Evolutionary conservation across 192 early-diverging fungal species (phyloP).

Genomic region (Spizellomyces sp.): DNA sequence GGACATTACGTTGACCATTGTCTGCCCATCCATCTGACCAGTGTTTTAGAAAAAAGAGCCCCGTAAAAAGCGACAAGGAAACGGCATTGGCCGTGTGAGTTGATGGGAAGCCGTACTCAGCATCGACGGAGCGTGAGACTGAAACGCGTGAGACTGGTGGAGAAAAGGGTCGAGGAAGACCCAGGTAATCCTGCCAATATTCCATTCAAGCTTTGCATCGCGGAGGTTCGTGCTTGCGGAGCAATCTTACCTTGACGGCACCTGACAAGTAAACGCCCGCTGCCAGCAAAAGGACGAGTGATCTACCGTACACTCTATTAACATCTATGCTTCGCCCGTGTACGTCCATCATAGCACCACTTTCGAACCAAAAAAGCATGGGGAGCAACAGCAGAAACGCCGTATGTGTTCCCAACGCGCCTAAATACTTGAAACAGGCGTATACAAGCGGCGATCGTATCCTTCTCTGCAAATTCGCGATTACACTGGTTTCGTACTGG

Average conservation of each 20-base stretch:
- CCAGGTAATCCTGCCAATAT: slow-evolving; percentile 72
- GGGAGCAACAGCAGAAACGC: slow-evolving; percentile 86
- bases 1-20: slow-evolving; percentile 18
- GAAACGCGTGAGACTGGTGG: slow-evolving; percentile 77
- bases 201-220: too few species aligned
- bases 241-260: slow-evolving; percentile 18
- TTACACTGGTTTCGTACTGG: background rate
- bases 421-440: slow-evolving; percentile 19
- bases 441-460: slow-evolving; percentile 8
- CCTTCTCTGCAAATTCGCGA: slow-evolving; percentile 11
- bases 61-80: slow-evolving; percentile 64
- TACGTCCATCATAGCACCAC: slow-evolving; percentile 21
- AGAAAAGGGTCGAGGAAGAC: slow-evolving; percentile 80
- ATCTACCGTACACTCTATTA: slow-evolving; percentile 28
- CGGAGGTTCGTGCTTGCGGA: too few species aligned
- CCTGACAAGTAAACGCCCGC: slow-evolving; percentile 31
- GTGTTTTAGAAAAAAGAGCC: slow-evolving; percentile 24
- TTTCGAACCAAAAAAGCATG: slow-evolving; percentile 78
- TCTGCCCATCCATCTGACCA: slow-evolving; percentile 33
- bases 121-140: slow-evolving; percentile 61
- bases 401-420: slow-evolving; percentile 77
- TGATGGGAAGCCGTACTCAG: slow-evolving; percentile 92
- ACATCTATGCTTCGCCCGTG: slow-evolving; percentile 13
- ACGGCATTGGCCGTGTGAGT: slow-evolving; percentile 85
- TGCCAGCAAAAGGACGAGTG: slow-evolving; percentile 20